A percentile compares a stretch with the other conserved stretches of the same genome.
phyloP scores from a whole-genome alignment of 1,284 basidiomycete genomes.

The Malassezia restricta region DNA sequence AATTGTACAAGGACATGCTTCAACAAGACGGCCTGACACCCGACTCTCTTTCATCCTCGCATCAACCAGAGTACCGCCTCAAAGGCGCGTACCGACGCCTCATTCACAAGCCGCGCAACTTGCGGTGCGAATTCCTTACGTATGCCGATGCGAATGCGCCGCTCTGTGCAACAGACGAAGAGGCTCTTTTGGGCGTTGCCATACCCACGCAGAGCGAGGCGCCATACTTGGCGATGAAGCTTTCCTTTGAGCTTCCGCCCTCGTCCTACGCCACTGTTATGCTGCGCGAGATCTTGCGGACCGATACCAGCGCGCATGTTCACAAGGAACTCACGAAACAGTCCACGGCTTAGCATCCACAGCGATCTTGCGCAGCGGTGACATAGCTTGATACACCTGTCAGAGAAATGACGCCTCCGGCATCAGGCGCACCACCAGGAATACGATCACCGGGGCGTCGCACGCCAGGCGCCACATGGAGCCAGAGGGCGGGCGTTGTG shows the following conservation, averaged over 20 bases:
- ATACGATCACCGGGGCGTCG: slow-evolving; percentile 41
- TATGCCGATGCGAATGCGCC: slow-evolving; percentile 89
- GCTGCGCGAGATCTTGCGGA: slow-evolving; percentile 39
- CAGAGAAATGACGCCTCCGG: slow-evolving; percentile 28
- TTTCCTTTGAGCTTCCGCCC: slow-evolving; percentile 34
- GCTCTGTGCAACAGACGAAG: slow-evolving; percentile 86
- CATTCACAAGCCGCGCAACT: slow-evolving; percentile 65
- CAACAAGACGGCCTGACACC: slow-evolving; percentile 73
- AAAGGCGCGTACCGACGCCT: slow-evolving; percentile 86
- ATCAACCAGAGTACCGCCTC: slow-evolving; percentile 65
- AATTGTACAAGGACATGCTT: slow-evolving; percentile 70
- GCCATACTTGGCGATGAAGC: slow-evolving; percentile 25
- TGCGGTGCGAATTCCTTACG: slow-evolving; percentile 66
- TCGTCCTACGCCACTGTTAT: slow-evolving; percentile 43
- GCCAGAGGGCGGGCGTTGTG: slow-evolving; percentile 38
- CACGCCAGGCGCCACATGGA: slow-evolving; percentile 25
- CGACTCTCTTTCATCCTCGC: slow-evolving; percentile 58
- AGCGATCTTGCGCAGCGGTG: slow-evolving; percentile 21
- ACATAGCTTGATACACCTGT: slow-evolving; percentile 17
- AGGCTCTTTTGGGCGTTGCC: slow-evolving; percentile 55
- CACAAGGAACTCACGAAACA: slow-evolving; percentile 10
- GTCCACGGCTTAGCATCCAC: slow-evolving; percentile 21
- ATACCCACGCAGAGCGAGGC: not conserved
- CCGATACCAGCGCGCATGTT: slow-evolving; percentile 25
- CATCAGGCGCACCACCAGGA: slow-evolving; percentile 39